These are phyloP conservation scores for Phaffia australis DNA, from an alignment of 768 basidiomycete genomes.

Conservation along the genomic window DNA sequence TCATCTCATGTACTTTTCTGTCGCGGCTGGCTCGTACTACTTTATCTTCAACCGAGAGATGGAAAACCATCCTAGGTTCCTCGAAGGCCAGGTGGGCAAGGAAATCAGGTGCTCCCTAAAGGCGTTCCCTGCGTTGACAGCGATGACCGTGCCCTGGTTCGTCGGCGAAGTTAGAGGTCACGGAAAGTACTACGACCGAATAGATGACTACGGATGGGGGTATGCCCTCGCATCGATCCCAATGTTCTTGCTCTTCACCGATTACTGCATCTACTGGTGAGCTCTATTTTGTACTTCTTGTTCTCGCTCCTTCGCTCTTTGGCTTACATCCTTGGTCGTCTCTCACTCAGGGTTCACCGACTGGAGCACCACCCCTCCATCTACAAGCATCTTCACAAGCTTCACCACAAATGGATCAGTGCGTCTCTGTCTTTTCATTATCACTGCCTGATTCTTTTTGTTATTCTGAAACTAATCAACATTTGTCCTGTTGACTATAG, in stretches of 20 bases:
- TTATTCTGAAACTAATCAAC: neutral
- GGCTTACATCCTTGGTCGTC: no score
- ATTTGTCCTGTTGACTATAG: slow-evolving; percentile 40
- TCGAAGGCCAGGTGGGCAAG: slow-evolving; percentile 61
- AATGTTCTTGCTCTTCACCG: slow-evolving; percentile 69
- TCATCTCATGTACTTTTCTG: slow-evolving; percentile 71
- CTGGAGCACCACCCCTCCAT: slow-evolving; percentile 69
- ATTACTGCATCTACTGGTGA: slow-evolving; percentile 83
- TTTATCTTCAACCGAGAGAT: slow-evolving; percentile 79
- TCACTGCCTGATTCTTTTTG: neutral
- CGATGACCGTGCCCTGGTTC: slow-evolving; percentile 89
- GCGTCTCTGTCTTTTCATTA: slow-evolving; percentile 37
- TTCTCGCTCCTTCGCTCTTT: no score
- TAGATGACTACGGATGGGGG: slow-evolving; percentile 61
- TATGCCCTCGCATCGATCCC: slow-evolving; percentile 30
- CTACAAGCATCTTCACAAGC: slow-evolving; percentile 90
- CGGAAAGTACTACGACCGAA: slow-evolving; percentile 62
- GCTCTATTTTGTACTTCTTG: no score
- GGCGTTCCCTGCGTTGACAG: slow-evolving; percentile 70
- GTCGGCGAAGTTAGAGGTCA: slow-evolving; percentile 79
- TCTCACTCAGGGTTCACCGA: slow-evolving; percentile 52
- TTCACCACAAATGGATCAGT: slow-evolving; percentile 98
- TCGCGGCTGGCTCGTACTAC: slow-evolving; percentile 71
- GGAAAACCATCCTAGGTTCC: slow-evolving; percentile 84
- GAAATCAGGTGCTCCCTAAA: slow-evolving; percentile 67